Conservation (phyloP, 176 grass and related monocot species). For the Secale cereale region DNA sequence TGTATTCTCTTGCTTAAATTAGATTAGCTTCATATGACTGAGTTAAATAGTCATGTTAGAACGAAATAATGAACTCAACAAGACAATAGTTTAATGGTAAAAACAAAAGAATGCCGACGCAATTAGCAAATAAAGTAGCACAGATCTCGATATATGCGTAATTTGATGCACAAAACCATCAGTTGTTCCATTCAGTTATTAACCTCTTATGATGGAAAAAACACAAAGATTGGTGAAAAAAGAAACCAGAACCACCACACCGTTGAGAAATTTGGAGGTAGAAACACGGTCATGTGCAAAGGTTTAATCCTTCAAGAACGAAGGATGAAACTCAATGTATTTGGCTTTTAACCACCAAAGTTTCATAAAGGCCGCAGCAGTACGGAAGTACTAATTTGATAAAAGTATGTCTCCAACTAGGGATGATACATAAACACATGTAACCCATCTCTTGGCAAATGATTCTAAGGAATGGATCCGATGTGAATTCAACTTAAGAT, state of each 20-base stretch:
- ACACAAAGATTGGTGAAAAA: not conserved
- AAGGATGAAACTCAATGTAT: constrained; percentile 3
- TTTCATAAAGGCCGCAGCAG: not conserved
- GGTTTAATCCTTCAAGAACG: constrained; percentile 6
- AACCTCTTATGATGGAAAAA: not conserved
- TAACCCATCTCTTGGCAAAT: too few relatives aligned
- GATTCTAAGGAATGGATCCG: too few relatives aligned
- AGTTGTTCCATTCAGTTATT: not conserved
- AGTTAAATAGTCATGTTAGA: not conserved
- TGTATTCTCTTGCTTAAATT: constrained; percentile 4
- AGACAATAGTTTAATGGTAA: not conserved
- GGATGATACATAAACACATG: too few relatives aligned
- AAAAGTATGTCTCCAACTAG: too few relatives aligned
- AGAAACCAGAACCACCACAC: not conserved
- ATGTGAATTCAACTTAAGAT: too few relatives aligned
- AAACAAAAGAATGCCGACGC: not conserved
- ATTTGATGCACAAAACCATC: constrained; percentile 10
- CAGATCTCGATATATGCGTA: constrained; percentile 18
- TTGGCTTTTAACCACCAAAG: not conserved
- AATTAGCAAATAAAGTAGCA: constrained; percentile 18
- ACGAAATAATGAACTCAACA: constrained; percentile 27
- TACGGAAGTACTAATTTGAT: not conserved
- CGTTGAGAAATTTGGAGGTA: not conserved
- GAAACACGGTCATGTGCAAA: not conserved
- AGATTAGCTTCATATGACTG: constrained; percentile 9